Evolutionary conservation across 441 rosid genomes (phyloP), one percentile per base, ranked within the genome.

Genomic region (Raphanus hybrid): DNA sequence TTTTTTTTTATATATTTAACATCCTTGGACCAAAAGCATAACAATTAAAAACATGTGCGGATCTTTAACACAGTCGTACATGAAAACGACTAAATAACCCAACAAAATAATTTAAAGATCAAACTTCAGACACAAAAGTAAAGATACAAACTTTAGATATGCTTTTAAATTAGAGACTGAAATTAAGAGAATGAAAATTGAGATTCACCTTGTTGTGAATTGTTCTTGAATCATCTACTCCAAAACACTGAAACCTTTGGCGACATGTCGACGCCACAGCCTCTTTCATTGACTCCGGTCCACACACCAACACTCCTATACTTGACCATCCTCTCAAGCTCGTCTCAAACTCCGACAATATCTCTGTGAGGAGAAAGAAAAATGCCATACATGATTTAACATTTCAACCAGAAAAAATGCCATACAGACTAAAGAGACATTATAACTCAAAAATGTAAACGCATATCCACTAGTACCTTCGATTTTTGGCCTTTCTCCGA

Each of bases 221-320:
- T 43, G 50, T 43, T 43, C 50, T 43, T 63, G 34, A 62, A 14
- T 70, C 85, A n/a, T 78, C 81, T 70, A 75, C 75, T 57, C 71
- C 74, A 20, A 80, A 78, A 75, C 85, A 80, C 39, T 60, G 82
- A 69, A 81, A 70, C 77, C 76, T 85, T 58, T 76, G 67, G 80
- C 54, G 82, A 86, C 97, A 87, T 7, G 76, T 12, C n/a, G 82
- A 81, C 75, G 94, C 97, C 16, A 92, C 89, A 8, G 84, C 81
- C 63, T 87, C 88, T 78, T 87, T 86, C 93, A 93, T 85, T 5
- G 83, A 59, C 81, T 86, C 92, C 10, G 96, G 98, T 82, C 97
- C 97, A 58, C 97, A 92, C 34, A 90, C 97, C 69, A 94, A 67
- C 10, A 90, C 93, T 82, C 94, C 97, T 2, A 84, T 62, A 48